Evolutionary conservation across 1,139 yeast genomes (phyloP), one percentile per base, ranked within the genome.

Genomic region (Candida sanyaensis): DNA sequence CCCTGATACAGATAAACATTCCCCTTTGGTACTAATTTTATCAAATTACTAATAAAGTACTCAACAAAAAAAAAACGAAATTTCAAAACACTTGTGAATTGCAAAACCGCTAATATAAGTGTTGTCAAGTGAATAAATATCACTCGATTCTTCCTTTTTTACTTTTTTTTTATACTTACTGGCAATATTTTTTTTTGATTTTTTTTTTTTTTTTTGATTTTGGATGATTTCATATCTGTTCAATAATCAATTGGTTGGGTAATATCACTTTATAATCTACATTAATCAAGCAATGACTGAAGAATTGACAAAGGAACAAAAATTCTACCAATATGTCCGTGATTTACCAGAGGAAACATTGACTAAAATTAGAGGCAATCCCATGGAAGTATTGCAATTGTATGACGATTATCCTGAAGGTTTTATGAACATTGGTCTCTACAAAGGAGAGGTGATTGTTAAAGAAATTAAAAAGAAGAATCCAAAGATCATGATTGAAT

Each of bases 401-500:
- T 68, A 72, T 41, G 76, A 72, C 39, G 63, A 61, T 2, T 67
- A 57, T 45, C 53, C 59, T 4, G 41, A 46, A 6, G 10, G 41
- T 6, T 55, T 68, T 37, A 71, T 68, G 70, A 66, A 62, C 27
- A 56, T 75, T 32, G 80, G 78, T 0, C 60, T 59, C 1, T 31
- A 48, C 8, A 75, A 73, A 47, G 78, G 77, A 0, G 37, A 57
- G n/a, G 47, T 61, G 1, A 59, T 76, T 5, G 43, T 60, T 12
- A 61, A 66, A 3, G 54, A 63, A 43, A 60, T 75, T 23, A 50
- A 48, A 8, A 50, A 60, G 40, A 40, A 45, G 4, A 55, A 63
- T 23, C 79, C 80, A 1, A 62, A 62, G 33, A 47, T 64, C 4
- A 59, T 75, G 60, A 58, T 72, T 37, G 81, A 78, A 51, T 59